Evolutionary conservation across 2,329 filamentous ascomycete species (phyloP), one percentile per base, ranked within the genome.

Genomic region (Xylariaceae sp.): DNA sequence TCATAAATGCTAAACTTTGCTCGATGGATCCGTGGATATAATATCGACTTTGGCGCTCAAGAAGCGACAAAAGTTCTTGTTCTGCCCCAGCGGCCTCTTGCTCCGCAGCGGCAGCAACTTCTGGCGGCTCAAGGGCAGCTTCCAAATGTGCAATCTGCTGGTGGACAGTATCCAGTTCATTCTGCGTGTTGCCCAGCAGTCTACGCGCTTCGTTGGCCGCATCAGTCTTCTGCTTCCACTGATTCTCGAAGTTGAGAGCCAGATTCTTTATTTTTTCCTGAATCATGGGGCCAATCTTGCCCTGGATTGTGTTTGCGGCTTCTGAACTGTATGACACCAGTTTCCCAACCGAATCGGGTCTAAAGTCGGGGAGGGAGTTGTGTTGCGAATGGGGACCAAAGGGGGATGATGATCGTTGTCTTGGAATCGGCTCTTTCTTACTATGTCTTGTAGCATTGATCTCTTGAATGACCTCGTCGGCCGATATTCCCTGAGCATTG

Each of bases 401-500:
- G 33, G 78, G 87, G 51, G 75, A 92, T 0, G 91, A 96, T 0
- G 91, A 96, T 6, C 88, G 79, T 54, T 89, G 83, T 12, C 85
- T 86, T 6, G 80, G 34, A 9, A 16, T 16, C 13, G 34, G 78
- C 13, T 86, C 82, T 46, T 87, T 81, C 56, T 87, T 83, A 47
- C 78, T 73, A 55, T 76, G 76, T 70, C 84, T 78, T 1, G 79
- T 79, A 1, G 84, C 84, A 55, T 96, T 94, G 36, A 87, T 69
- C 54, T 86, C 79, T 65, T 88, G 86, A 61, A 96, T 90, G 47
- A 96, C 77, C 58, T 93, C 87, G 63, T 96, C 89, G 11, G 91
- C 91, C 1, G 89, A 89, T 56, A 96, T 80, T 28, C 91, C 90
- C 51, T 90, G 83, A 48, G 84, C 77, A 67, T 97, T 99, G 17